Percentiles rank a stretch among this genome's conserved stretches.
Evolutionary conservation across 2,329 filamentous ascomycete species (phyloP).

Genomic region (Parastagonospora nodorum): DNA sequence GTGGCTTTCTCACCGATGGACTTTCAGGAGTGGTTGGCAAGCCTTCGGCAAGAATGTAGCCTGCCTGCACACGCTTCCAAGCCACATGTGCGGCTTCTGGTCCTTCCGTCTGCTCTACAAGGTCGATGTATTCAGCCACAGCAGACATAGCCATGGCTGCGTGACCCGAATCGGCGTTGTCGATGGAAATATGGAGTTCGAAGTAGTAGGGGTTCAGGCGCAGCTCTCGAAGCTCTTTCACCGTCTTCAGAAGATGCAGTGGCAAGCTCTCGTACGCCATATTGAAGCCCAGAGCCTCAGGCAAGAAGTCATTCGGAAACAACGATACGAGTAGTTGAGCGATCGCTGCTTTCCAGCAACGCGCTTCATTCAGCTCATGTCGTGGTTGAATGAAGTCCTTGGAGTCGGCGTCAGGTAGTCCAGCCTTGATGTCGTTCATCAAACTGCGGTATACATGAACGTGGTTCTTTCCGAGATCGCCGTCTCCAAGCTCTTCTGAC

Average conservation of each 20-base stretch:
- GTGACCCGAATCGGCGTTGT: constrained; percentile 57
- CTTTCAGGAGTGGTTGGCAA: constrained; percentile 27
- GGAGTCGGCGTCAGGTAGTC: constrained; percentile 39
- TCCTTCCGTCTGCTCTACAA: constrained; percentile 30
- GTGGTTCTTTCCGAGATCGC: constrained; percentile 54
- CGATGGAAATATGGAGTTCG: constrained; percentile 57
- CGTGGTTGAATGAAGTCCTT: constrained; percentile 35
- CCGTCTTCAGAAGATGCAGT: constrained; percentile 47
- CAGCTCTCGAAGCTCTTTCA: constrained; percentile 53
- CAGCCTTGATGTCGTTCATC: constrained; percentile 35
- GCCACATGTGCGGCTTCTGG: constrained; percentile 34
- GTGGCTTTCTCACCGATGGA: constrained; percentile 14
- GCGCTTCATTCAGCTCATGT: constrained; percentile 30
- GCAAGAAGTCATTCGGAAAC: constrained; percentile 56
- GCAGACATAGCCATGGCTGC: constrained; percentile 53
- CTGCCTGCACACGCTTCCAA: constrained; percentile 53
- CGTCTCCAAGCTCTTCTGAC: constrained; percentile 58
- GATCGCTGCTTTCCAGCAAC: constrained; percentile 52
- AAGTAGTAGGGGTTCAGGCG: constrained; percentile 55
- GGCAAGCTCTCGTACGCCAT: constrained; percentile 54
- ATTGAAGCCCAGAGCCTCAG: constrained; percentile 59
- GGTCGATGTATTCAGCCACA: constrained; percentile 46
- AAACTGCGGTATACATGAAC: constrained; percentile 45
- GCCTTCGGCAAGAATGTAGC: constrained; percentile 45
- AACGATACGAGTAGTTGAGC: constrained; percentile 55